Percentiles rank a stretch among this genome's conserved stretches.
phyloP scores from a whole-genome alignment of 306 rosid genomes.

The Arachis stenosperma region DNA sequence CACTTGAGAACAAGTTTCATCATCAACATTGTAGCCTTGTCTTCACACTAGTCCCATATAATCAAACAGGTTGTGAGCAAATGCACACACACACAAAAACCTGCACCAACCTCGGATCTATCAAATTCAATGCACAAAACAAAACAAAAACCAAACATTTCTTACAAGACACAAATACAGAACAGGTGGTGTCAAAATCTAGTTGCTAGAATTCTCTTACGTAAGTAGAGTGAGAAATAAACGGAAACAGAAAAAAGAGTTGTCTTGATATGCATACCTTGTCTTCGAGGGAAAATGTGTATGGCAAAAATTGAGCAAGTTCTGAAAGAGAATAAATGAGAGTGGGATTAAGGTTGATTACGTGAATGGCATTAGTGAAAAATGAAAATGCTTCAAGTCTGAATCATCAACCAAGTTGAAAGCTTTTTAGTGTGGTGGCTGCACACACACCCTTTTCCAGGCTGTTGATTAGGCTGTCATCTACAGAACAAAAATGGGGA shows the following conservation, averaged over 20 bases:
- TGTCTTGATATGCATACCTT: constrained; percentile 30
- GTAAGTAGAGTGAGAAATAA: not conserved
- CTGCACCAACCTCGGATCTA: constrained; percentile 49
- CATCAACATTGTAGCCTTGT: constrained; percentile 41
- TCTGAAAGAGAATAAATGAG: constrained; percentile 6
- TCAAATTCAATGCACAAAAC: constrained; percentile 26
- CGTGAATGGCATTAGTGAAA: constrained; percentile 43
- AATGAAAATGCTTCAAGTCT: too few species aligned
- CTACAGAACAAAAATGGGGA: constrained; percentile 35
- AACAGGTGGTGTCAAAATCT: not conserved
- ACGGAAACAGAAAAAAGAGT: not conserved
- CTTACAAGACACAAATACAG: constrained; percentile 10
- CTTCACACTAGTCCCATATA: constrained; percentile 27
- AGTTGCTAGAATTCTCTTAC: not conserved
- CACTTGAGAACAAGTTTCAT: constrained; percentile 47
- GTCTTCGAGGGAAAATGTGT: not conserved
- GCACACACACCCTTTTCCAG: constrained; percentile 53
- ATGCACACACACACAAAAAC: constrained; percentile 36
- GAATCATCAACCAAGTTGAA: constrained; percentile 24
- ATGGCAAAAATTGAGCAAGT: constrained; percentile 9
- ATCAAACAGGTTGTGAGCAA: constrained; percentile 17
- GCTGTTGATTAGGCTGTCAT: constrained; percentile 56
- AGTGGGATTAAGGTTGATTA: constrained; percentile 32
- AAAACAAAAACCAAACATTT: constrained; percentile 35
- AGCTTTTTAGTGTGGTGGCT: constrained; percentile 45